Base-by-base conservation (phyloP, 495 filamentous ascomycete species). In the Friedmanniomyces simplex region DNA sequence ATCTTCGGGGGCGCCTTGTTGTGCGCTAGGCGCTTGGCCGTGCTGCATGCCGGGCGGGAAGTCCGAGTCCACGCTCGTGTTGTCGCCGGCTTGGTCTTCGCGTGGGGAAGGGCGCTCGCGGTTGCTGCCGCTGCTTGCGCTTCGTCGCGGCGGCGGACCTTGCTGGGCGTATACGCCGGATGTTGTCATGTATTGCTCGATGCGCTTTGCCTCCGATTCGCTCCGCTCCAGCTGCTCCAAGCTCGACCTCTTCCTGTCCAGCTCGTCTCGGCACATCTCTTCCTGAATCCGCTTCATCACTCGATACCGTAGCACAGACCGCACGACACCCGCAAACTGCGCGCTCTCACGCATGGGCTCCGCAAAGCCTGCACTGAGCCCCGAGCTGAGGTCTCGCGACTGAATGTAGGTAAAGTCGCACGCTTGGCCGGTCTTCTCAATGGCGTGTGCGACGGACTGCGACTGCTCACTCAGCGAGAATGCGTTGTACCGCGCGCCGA, bases 311-410 rank as follows among this genome's bases (percentile, higher is more conserved):
- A 98, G 72, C 24, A 97, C 91, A 53, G 74, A 85, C 18, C 93
- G 82, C 12, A 98, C 93, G 0, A 98, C 87, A 22, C 93, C 89
- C 0, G 93, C 93, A 67, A 98, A 97, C 66, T 98, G 93, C 16
- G 93, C 93, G 61, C 86, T 94, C 70, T 98, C 93, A 34, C 93
- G 80, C 87, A 98, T 94, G 2, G 93, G 93, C 65, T 98, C 93
- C 0, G 93, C 91, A 70, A 98, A 98, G 60, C 81, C 88, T 1
- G 89, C 89, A 16, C 88, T 88, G 36, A 98, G 69, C 0, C 85
- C 82, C 1, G 80, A 79, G 1, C 91, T 89, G 1, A 98, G 74
- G 65, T 97, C 93, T 63, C 94, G 89, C 0, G 91, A 96, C 24
- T 89, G 89, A 55, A 98, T 91, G 66, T 96, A 98, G 1, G 94